These are phyloP conservation scores for Tulasnella sp. DNA, from an alignment of 768 basidiomycete genomes.

Conservation along the genomic window DNA sequence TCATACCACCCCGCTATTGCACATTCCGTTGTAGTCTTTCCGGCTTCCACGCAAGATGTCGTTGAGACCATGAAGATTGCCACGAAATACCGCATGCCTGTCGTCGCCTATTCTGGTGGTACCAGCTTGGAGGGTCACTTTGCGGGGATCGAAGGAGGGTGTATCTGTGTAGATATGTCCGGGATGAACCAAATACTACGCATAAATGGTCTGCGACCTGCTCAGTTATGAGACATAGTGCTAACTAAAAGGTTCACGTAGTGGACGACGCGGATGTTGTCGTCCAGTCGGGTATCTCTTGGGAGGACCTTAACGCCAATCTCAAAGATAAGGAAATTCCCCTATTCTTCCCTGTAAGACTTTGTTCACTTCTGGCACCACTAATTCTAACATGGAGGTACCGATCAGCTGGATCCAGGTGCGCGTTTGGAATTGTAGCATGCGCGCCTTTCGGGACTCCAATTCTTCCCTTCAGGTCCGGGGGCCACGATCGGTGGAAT, in stretches of 20 bases:
- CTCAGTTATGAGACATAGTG: constrained; percentile 2
- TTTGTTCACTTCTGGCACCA: neutral
- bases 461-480: constrained; percentile 31
- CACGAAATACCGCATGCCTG: constrained; percentile 56
- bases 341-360: constrained; percentile 71
- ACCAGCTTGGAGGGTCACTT: constrained; percentile 84
- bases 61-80: constrained; percentile 68
- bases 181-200: constrained; percentile 54
- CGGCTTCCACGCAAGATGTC: constrained; percentile 65
- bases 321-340: constrained; percentile 54
- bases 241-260: constrained; percentile 23
- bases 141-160: constrained; percentile 39
- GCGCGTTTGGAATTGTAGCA: constrained; percentile 60
- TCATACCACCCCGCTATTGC: constrained; percentile 31
- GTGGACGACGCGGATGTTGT: constrained; percentile 61
- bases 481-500: constrained; percentile 73
- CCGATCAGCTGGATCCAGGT: constrained; percentile 44
- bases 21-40: constrained; percentile 39
- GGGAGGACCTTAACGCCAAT: constrained; percentile 64
- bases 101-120: constrained; percentile 72
- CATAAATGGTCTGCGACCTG: constrained; percentile 37
- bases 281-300: constrained; percentile 55
- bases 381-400: neutral
- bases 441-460: constrained; percentile 19
- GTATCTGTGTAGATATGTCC: constrained; percentile 55